Percentiles rank a stretch among this genome's conserved stretches.
phyloP scores from a whole-genome alignment of 1,284 basidiomycete genomes.

The Omphalotus olearius region DNA sequence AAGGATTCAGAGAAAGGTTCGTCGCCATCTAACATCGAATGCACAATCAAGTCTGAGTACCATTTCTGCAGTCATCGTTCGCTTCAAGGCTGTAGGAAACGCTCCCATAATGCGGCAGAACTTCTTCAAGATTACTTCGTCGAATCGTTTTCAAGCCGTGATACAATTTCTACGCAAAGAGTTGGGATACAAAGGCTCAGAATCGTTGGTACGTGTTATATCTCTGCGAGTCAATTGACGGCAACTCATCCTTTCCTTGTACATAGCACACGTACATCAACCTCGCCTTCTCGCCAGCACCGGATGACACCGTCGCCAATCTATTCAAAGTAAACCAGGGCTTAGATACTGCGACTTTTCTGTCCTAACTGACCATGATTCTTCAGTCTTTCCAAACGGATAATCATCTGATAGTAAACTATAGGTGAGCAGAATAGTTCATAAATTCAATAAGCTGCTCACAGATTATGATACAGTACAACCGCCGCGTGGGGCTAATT shows the following conservation, averaged over 20 bases:
- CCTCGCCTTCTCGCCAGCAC: constrained; percentile 92
- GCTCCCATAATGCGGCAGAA: constrained; percentile 99
- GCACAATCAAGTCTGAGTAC: not conserved
- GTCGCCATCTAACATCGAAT: constrained; percentile 16
- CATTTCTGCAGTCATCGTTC: constrained; percentile 74
- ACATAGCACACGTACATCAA: constrained; percentile 96
- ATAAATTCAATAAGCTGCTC: not conserved
- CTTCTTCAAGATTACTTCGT: constrained; percentile 95
- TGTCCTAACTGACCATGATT: not conserved
- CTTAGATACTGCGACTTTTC: not conserved
- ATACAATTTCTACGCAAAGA: constrained; percentile 93
- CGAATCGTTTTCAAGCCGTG: constrained; percentile 93
- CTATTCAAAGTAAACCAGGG: constrained; percentile 66
- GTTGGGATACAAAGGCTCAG: constrained; percentile 83
- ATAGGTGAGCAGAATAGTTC: constrained; percentile 56
- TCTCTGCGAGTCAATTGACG: not conserved
- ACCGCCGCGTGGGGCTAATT: constrained; percentile 69
- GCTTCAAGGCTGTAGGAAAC: constrained; percentile 98
- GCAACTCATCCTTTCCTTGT: not conserved
- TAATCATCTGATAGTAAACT: constrained; percentile 93
- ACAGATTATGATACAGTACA: constrained; percentile 39
- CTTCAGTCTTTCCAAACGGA: constrained; percentile 86
- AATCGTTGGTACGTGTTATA: constrained; percentile 71
- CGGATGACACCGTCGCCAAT: constrained; percentile 90
- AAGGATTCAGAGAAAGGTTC: constrained; percentile 80